Evolutionary conservation across 78 protist species (phyloP), one percentile per base, ranked within the genome.

Genomic region (Dictyostelium discoideum): DNA sequence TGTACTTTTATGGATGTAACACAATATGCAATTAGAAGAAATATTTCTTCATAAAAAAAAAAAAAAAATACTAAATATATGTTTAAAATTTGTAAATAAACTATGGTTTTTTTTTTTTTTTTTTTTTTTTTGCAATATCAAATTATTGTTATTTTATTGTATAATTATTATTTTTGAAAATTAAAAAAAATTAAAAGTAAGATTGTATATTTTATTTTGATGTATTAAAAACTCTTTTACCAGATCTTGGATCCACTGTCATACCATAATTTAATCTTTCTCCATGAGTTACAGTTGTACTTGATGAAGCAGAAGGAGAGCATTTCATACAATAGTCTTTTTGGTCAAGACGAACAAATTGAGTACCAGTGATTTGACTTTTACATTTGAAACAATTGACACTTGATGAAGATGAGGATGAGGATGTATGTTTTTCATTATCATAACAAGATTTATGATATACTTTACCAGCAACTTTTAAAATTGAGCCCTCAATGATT

Each of bases 291-390:
- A 87, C 60, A 2, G 74, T 32, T 2, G 74, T 11, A 20, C 44
- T 86, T 60, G 69, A 20, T 10, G 72, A 20, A 46, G 92, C 50
- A 13, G 48, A 40, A 3, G 93, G 93, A 6, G 85, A 37, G 67
- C 93, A 87, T 42, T 87, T 87, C 6, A 26, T 46, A 79, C 93
- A 87, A 78, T 87, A 87, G 9, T 32, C 65, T 44, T 87, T 76
- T 18, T 26, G 29, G 44, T 44, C 73, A 11, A 22, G n/a, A 57
- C 81, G 73, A 2, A 24, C 29, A n/a, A 40, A 24, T n/a, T 87
- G 85, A 60, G 44, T 67, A 39, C 83, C 82, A 32, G 32, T n/a
- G 3, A 87, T 87, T 63, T 76, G 86, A 78, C 37, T 78, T 63
- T 63, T 54, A n/a, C 93, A 87, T 63, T 87, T 87, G 2, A n/a